These are phyloP conservation scores for Neurospora sp. DNA, from an alignment of 495 filamentous ascomycete species.

Conservation along the genomic window DNA sequence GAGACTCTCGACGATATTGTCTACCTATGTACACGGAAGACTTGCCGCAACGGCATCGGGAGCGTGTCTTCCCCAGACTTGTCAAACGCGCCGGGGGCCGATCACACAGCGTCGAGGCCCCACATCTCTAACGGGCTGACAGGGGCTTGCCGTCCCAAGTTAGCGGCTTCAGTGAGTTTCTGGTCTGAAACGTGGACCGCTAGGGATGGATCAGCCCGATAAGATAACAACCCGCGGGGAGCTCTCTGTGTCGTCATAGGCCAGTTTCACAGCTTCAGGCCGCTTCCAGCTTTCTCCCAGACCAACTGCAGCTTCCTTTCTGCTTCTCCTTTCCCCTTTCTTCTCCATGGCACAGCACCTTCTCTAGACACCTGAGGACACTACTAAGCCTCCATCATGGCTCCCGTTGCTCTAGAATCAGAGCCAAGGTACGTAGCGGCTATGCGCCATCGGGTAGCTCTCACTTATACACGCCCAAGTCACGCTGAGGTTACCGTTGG, in stretches of 20 bases:
- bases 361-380: background rate
- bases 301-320: too few species aligned
- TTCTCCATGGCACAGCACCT: background rate
- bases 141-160: background rate
- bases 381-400: slow-evolving; percentile 13
- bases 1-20: background rate
- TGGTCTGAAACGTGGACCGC: background rate
- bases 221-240: background rate
- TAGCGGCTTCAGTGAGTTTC: background rate
- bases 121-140: background rate
- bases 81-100: background rate
- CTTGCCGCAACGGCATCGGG: background rate
- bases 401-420: slow-evolving; percentile 21
- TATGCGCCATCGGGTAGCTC: background rate
- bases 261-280: background rate
- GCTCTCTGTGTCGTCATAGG: background rate
- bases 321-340: background rate
- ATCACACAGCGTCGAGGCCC: background rate
- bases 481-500: background rate
- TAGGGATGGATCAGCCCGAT: background rate
- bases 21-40: background rate
- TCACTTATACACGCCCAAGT: background rate
- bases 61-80: background rate
- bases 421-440: slow-evolving; percentile 18
- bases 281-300: background rate